A percentile compares a stretch with the other conserved stretches of the same genome.
These are phyloP conservation scores for Vanrija sp. DNA, from an alignment of 1,284 basidiomycete species.

Conservation along the genomic window DNA sequence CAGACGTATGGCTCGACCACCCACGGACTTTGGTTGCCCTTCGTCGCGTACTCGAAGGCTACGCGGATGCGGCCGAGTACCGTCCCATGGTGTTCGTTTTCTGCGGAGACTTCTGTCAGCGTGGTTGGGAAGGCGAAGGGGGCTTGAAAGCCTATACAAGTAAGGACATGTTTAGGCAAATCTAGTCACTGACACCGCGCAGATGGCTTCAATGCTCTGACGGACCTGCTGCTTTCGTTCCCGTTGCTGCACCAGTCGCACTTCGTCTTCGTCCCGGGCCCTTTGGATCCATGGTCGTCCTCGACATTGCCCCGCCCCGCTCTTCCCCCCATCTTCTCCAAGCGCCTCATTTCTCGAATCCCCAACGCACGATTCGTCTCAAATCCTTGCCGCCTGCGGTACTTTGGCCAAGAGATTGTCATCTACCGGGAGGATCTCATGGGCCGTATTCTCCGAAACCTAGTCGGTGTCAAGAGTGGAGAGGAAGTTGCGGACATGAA, in stretches of 20 bases:
- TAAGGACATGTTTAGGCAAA: constrained; percentile 37
- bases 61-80: constrained; percentile 74
- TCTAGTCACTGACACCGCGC: constrained; percentile 3
- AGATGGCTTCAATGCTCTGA: constrained; percentile 83
- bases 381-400: constrained; percentile 92
- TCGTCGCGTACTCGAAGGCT: constrained; percentile 82
- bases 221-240: constrained; percentile 76
- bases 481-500: constrained; percentile 70
- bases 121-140: constrained; percentile 71
- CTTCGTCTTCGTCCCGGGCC: constrained; percentile 92
- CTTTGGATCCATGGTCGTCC: constrained; percentile 75
- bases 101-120: constrained; percentile 91
- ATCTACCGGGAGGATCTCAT: constrained; percentile 90
- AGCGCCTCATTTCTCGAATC: constrained; percentile 64
- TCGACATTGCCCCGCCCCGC: constrained; percentile 76
- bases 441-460: constrained; percentile 88
- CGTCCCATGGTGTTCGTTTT: constrained; percentile 83
- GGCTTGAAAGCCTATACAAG: constrained; percentile 82
- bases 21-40: constrained; percentile 75
- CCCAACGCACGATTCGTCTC: constrained; percentile 77
- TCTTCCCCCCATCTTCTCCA: constrained; percentile 68
- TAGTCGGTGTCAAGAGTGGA: constrained; percentile 77
- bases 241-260: constrained; percentile 77
- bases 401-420: constrained; percentile 94
- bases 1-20: constrained; percentile 75